A percentile compares a stretch with the other conserved stretches of the same genome.
phyloP scores from a whole-genome alignment of 352 stramenopile species.

The Phytophthora vignae region DNA sequence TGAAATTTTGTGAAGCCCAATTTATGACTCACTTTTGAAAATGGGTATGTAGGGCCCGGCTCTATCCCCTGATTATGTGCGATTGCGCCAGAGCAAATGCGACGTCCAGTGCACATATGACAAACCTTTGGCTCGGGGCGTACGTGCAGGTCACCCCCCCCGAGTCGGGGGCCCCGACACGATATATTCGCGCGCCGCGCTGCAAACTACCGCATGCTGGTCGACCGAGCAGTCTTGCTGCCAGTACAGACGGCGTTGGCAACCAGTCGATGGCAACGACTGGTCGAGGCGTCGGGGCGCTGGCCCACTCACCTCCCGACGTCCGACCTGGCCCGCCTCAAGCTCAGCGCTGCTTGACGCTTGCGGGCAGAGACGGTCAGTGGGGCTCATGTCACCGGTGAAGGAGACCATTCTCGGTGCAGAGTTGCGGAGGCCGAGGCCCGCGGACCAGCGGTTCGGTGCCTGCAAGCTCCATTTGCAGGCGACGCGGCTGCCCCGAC shows the following conservation, averaged over 20 bases:
- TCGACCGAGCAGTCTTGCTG: neutral
- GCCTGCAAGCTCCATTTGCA: neutral
- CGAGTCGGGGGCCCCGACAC: too few relatives aligned
- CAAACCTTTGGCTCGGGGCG: too few relatives aligned
- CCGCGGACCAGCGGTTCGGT: neutral
- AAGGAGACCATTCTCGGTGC: too few relatives aligned
- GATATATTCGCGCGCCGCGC: constrained; percentile 4
- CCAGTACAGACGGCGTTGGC: too few relatives aligned
- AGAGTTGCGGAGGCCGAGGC: neutral
- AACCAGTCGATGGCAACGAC: too few relatives aligned
- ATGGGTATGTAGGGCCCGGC: neutral
- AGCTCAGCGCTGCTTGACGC: neutral
- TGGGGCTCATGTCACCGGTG: constrained; percentile 16
- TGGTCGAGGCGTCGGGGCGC: neutral
- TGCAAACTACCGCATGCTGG: neutral
- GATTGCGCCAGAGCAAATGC: constrained; percentile 29
- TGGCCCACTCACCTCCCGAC: neutral
- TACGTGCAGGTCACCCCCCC: too few relatives aligned
- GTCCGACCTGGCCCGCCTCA: constrained; percentile 29
- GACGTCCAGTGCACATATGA: neutral
- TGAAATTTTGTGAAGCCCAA: neutral
- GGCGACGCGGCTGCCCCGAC: neutral
- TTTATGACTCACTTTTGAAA: neutral
- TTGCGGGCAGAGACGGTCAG: constrained; percentile 11
- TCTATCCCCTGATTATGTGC: constrained; percentile 12